Conservation (phyloP, 306 rosid genomes). For the Acacia confusa region DNA sequence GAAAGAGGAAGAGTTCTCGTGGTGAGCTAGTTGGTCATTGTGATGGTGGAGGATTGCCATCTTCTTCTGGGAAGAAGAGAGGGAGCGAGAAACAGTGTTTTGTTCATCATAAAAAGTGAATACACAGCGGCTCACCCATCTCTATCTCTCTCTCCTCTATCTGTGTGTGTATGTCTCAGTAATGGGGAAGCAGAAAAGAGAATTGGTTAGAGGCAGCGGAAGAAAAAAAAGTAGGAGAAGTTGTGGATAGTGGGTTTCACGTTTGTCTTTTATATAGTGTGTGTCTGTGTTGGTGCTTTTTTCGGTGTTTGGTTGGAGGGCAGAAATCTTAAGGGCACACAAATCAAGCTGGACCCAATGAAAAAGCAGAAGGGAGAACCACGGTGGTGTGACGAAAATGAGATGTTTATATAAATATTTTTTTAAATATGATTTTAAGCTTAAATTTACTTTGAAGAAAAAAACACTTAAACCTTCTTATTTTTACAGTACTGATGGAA, state of each 20-base stretch:
- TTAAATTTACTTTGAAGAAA: too few relatives aligned
- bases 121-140: slow-evolving; percentile 44
- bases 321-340: slow-evolving; percentile 68
- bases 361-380: too few relatives aligned
- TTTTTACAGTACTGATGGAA: too few relatives aligned
- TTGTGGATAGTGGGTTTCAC: slow-evolving; percentile 60
- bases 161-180: neutral
- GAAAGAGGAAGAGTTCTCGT: slow-evolving; percentile 37
- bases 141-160: neutral
- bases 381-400: too few relatives aligned
- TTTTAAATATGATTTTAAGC: too few relatives aligned
- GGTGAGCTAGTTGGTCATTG: slow-evolving; percentile 14
- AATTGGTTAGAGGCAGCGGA: slow-evolving; percentile 21
- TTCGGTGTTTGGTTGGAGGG: slow-evolving; percentile 88
- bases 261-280: slow-evolving; percentile 66
- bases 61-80: slow-evolving; percentile 72
- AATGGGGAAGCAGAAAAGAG: slow-evolving; percentile 39
- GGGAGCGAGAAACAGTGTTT: slow-evolving; percentile 24
- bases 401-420: too few relatives aligned
- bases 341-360: slow-evolving; percentile 70
- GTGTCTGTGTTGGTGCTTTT: slow-evolving; percentile 55
- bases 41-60: slow-evolving; percentile 56
- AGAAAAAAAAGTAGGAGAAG: slow-evolving; percentile 1
- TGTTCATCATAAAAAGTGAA: slow-evolving; percentile 53
- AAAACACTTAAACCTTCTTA: too few relatives aligned